A percentile compares a stretch with the other conserved stretches of the same genome.
Evolutionary conservation across 2,329 filamentous ascomycete genomes (phyloP).

Genomic region (Apiospora phragmitis): DNA sequence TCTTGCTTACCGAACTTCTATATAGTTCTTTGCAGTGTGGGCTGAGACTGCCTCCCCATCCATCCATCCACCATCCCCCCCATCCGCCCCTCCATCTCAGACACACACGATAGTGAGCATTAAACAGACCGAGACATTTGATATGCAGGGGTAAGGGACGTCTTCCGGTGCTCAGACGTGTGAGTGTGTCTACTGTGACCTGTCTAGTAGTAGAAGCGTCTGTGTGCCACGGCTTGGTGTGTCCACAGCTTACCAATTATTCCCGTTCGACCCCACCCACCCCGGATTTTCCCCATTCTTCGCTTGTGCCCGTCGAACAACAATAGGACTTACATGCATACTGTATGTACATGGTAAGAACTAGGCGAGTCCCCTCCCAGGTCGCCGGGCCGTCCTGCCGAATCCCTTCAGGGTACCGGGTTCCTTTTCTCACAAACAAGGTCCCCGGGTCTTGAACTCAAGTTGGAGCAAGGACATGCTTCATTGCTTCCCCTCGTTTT

Average conservation of each 20-base stretch:
- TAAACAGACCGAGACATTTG: neutral
- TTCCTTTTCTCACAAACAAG: neutral
- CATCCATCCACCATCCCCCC: neutral
- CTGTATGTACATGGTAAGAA: neutral
- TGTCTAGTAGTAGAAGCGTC: no score
- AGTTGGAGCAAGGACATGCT: neutral
- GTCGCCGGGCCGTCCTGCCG: neutral
- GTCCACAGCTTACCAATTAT: neutral
- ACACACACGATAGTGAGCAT: neutral
- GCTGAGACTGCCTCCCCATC: neutral
- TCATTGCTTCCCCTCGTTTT: neutral
- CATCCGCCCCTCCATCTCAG: neutral
- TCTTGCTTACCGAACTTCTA: neutral
- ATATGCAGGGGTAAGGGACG: neutral
- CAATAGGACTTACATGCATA: neutral
- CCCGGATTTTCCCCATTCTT: constrained; percentile 1
- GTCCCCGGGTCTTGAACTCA: no score
- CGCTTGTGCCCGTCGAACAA: neutral
- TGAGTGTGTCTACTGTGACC: no score
- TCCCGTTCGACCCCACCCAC: neutral
- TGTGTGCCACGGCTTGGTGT: neutral
- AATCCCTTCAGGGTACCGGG: neutral
- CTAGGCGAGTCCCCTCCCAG: neutral
- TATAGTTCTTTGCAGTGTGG: neutral
- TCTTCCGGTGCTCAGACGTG: neutral